Conservation (phyloP, 257 asterid genomes). For the Capsicum pubescens region DNA sequence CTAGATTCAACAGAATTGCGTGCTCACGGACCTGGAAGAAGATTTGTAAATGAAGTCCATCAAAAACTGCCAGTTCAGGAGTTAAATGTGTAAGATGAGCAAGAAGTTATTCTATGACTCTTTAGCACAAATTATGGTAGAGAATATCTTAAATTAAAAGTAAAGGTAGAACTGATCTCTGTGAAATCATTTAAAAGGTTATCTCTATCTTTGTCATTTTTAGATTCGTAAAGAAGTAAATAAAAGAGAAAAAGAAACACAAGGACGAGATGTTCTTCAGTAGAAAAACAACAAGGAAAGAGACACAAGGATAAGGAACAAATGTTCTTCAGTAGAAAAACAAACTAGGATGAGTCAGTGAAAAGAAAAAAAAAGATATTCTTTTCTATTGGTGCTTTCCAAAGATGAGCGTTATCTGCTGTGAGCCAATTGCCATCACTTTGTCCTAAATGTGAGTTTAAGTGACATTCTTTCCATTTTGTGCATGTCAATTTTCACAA, state of each 20-base stretch:
- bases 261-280: neutral
- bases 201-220: neutral
- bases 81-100: constrained; percentile 8
- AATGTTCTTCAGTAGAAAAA: neutral
- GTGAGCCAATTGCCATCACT: constrained; percentile 6
- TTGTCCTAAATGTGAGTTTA: constrained; percentile 6
- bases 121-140: neutral
- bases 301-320: neutral
- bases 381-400: neutral
- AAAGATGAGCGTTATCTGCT: constrained; percentile 3
- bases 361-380: neutral
- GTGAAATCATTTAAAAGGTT: neutral
- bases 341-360: neutral
- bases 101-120: neutral
- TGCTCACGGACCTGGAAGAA: constrained; percentile 78
- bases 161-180: neutral
- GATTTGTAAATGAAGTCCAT: constrained; percentile 24
- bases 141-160: neutral
- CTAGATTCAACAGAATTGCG: constrained; percentile 93
- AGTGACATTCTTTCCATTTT: neutral
- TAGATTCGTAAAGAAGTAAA: neutral
- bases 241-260: neutral
- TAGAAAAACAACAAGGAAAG: neutral
- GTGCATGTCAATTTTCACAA: neutral
- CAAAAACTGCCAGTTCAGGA: neutral